These are phyloP conservation scores for Melanogaster broomeanus DNA, from an alignment of 768 basidiomycete species.

Conservation along the genomic window DNA sequence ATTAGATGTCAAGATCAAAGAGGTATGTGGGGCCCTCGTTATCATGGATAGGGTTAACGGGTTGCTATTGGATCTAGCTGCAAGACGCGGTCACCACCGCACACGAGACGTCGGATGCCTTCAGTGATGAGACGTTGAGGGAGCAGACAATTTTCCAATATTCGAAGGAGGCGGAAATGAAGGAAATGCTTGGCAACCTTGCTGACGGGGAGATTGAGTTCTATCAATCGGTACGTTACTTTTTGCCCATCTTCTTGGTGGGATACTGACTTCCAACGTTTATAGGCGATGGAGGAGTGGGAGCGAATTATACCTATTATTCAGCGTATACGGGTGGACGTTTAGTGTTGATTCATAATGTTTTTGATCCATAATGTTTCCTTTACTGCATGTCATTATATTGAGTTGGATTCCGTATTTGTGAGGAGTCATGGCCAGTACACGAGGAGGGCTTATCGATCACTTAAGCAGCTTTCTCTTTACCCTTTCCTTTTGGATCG, in stretches of 20 bases:
- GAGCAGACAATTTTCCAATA: conserved; percentile 91
- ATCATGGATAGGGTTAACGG: neutral
- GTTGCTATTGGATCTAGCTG: conserved; percentile 50
- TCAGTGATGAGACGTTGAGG: conserved; percentile 90
- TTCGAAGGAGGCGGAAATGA: conserved; percentile 95
- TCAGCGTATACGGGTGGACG: conserved; percentile 92
- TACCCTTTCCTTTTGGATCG: conserved; percentile 12
- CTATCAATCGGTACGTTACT: conserved; percentile 72
- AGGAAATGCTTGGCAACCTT: conserved; percentile 85
- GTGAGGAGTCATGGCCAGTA: neutral
- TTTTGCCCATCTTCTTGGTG: conserved; percentile 1
- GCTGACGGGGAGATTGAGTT: conserved; percentile 96
- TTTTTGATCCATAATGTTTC: conserved; percentile 21
- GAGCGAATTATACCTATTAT: conserved; percentile 92
- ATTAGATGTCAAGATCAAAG: conserved; percentile 92
- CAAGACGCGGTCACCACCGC: conserved; percentile 96
- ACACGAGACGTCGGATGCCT: conserved; percentile 94
- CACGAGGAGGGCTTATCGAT: neutral
- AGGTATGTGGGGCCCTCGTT: conserved; percentile 49
- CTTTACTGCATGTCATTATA: conserved; percentile 14
- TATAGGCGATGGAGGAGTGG: conserved; percentile 95
- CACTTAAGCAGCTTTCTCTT: conserved; percentile 5
- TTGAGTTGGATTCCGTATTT: neutral
- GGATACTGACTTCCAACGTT: conserved; percentile 6
- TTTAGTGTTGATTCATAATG: conserved; percentile 45